Percentiles rank a stretch among this genome's conserved stretches.
Evolutionary conservation across 2,329 filamentous ascomycete species (phyloP).

Genomic region (Leptographium wingfieldii): DNA sequence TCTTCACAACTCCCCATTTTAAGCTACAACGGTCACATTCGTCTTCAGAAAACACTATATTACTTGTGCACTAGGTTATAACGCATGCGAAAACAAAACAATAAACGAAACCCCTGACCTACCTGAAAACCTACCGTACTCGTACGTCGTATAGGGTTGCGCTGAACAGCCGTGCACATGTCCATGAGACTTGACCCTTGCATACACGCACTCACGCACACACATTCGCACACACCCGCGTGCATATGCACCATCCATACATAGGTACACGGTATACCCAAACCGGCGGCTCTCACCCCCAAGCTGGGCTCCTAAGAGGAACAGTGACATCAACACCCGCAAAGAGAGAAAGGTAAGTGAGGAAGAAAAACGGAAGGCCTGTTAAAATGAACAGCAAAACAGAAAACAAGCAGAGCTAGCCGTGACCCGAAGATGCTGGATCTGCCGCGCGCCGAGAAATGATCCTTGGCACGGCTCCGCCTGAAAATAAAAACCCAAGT

Average conservation of each 20-base stretch:
- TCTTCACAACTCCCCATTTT: neutral
- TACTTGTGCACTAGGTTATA: neutral
- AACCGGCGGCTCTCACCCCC: neutral
- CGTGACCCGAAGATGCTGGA: neutral
- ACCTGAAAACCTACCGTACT: neutral
- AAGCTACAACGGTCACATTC: neutral
- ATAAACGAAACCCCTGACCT: neutral
- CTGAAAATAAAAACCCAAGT: neutral
- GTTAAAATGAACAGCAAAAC: neutral
- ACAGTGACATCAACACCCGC: neutral
- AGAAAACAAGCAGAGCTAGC: neutral
- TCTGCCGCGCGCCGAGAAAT: neutral
- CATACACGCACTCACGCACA: neutral
- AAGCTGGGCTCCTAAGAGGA: neutral
- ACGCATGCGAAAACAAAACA: neutral
- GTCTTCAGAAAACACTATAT: neutral
- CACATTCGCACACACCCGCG: neutral
- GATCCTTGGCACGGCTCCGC: neutral
- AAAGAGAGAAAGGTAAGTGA: neutral
- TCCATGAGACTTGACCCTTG: neutral
- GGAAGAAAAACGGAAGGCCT: neutral
- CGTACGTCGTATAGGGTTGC: neutral
- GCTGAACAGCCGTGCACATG: neutral
- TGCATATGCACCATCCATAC: neutral
- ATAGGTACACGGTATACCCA: neutral